These are phyloP conservation scores for Cornus florida DNA, from an alignment of 148 eudicot species.

Conservation along the genomic window DNA sequence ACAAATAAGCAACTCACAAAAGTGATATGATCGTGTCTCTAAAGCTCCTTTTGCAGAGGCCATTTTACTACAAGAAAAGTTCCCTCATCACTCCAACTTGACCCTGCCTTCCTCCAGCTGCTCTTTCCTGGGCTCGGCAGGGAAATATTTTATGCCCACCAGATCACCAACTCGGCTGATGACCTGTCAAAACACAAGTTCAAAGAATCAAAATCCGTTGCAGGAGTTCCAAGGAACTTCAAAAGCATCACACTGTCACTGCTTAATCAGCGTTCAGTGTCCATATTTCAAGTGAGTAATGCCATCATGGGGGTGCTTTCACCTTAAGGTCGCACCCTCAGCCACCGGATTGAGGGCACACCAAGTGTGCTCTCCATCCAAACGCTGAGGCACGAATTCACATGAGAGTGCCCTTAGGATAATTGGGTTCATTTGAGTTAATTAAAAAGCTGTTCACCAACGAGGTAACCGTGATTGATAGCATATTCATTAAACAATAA, in stretches of 20 bases:
- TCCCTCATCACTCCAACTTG: conserved; percentile 43
- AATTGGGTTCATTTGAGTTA: no score
- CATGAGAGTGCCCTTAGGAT: no score
- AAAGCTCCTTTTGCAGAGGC: neutral
- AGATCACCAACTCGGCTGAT: conserved; percentile 76
- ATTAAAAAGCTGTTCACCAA: no score
- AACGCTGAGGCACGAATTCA: no score
- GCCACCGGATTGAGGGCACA: no score
- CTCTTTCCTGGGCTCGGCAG: conserved; percentile 79
- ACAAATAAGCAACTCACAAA: neutral
- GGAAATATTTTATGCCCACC: conserved; percentile 94
- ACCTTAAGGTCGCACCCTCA: no score
- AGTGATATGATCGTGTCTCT: neutral
- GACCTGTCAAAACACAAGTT: conserved; percentile 32
- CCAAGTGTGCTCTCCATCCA: no score
- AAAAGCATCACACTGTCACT: neutral
- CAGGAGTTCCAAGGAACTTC: neutral
- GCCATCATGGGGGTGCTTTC: no score
- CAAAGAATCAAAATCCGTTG: neutral
- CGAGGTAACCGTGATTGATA: no score
- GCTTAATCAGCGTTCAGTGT: neutral
- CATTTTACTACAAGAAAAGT: neutral
- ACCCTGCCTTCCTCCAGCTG: conserved; percentile 50
- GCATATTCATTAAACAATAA: no score
- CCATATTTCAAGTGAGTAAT: no score